Conservation (phyloP, 345 rosid species). For the Jatropha curcas region DNA sequence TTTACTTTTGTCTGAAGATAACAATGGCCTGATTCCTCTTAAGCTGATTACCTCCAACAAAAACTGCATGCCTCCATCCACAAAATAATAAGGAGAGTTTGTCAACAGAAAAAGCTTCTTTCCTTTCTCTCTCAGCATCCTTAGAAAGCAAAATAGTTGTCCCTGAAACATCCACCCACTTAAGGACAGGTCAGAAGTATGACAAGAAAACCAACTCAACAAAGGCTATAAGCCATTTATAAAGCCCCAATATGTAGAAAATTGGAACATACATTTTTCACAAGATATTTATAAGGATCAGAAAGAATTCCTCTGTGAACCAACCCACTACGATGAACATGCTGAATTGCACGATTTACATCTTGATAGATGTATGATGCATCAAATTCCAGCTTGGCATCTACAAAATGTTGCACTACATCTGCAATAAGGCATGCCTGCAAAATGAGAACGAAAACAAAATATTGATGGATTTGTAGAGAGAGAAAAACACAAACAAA, state of each 20-base stretch:
- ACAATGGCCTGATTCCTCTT: background rate
- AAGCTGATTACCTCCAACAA: slow-evolving; percentile 71
- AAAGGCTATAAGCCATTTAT: background rate
- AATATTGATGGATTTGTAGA: slow-evolving; percentile 5
- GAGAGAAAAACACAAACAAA: background rate
- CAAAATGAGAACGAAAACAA: slow-evolving; percentile 18
- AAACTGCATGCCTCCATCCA: slow-evolving; percentile 93
- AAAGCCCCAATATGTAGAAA: background rate
- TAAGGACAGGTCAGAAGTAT: slow-evolving; percentile 10
- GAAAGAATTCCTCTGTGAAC: slow-evolving; percentile 88
- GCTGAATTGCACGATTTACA: slow-evolving; percentile 88
- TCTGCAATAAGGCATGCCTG: slow-evolving; percentile 97
- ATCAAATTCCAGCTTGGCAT: slow-evolving; percentile 93
- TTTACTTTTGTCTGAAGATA: background rate
- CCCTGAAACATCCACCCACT: slow-evolving; percentile 46
- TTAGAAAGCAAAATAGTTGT: slow-evolving; percentile 60
- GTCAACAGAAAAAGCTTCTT: slow-evolving; percentile 93
- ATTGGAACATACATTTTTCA: slow-evolving; percentile 64
- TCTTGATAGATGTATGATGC: slow-evolving; percentile 91
- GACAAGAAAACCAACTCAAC: slow-evolving; percentile 1
- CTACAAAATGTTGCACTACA: slow-evolving; percentile 84
- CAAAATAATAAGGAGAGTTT: slow-evolving; percentile 92
- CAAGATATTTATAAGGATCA: slow-evolving; percentile 74
- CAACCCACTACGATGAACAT: slow-evolving; percentile 93
- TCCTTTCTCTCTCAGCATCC: slow-evolving; percentile 80